Evolutionary conservation across 768 basidiomycete genomes (phyloP), one percentile per base, ranked within the genome.

Genomic region (Boletus bicolor): DNA sequence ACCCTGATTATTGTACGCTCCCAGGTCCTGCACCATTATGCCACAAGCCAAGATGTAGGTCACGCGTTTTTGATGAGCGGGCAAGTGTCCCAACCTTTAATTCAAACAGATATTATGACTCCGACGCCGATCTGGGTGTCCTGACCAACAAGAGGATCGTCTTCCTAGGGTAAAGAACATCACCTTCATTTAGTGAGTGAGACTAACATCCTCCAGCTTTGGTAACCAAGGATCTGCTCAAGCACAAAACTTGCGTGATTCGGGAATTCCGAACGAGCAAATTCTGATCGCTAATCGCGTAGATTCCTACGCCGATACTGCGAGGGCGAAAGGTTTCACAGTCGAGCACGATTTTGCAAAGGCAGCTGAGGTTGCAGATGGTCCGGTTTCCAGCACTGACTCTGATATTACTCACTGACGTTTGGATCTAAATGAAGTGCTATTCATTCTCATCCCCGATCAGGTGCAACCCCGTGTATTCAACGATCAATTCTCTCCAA

Each of bases 141-240:
- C 68, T 85, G 45, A 69, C 73, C 30, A 72, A 69, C 58, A 85
- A 79, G 70, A 78, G 72, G 14, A 81, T 85, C 50, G 81, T 84
- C 11, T 85, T 85, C 71, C 68, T 86, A 19, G 83, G 84, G 83
- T 82, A 64, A 34, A 74, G 55, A 10, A 12, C 39, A 26, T 17
- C 15, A 35, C 6, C 24, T 38, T 43, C 32, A 24, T 37, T 28
- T 28, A 30, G 19, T 44, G 7, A 30, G 15, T n/a, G 45, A 52
- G n/a, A 44, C 37, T 55, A 38, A 48, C 30, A 41, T 53, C 34
- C 19, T 15, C 2, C 2, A 84, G 83, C 5, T 85, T 83, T 66
- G 84, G 84, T 43, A 85, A 84, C 66, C 84, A 85, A 65, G 83
- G 84, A 12, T 80, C 84, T 34, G 83, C 84, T 46, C 84, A 85